Percentiles rank a stretch among this genome's conserved stretches.
Conservation (phyloP, 108 stramenopile species). For the Pseudonitzschia multiseries region DNA sequence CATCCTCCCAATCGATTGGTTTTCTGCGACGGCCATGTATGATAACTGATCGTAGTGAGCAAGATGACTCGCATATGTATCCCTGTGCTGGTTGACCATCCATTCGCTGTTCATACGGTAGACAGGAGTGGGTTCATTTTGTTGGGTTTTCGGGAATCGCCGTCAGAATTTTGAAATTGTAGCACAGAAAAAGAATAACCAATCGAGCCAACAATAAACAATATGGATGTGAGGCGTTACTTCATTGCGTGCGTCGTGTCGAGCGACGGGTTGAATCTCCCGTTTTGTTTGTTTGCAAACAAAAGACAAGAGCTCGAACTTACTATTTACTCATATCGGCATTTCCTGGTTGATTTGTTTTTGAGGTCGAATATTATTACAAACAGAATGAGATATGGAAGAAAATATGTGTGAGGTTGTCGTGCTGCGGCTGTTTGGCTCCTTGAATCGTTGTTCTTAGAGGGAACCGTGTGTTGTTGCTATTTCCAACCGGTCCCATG, state of each 20-base stretch:
- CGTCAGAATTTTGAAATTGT: too few species aligned
- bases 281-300: background rate
- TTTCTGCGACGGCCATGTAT: conserved; percentile 97
- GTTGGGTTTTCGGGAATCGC: background rate
- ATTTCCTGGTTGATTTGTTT: conserved; percentile 35
- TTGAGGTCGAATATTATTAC: background rate
- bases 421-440: too few species aligned
- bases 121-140: background rate
- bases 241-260: too few species aligned
- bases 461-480: too few species aligned
- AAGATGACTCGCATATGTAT: conserved; percentile 92
- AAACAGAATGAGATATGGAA: too few species aligned
- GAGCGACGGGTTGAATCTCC: too few species aligned
- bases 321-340: conserved; percentile 88
- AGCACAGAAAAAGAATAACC: too few species aligned
- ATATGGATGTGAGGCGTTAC: background rate
- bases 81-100: conserved; percentile 97
- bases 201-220: background rate
- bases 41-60: conserved; percentile 95
- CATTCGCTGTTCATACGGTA: conserved; percentile 75
- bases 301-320: conserved; percentile 10
- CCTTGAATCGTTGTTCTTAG: too few species aligned
- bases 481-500: too few species aligned
- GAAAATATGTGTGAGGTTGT: too few species aligned
- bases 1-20: conserved; percentile 88